Conservation (phyloP, 768 basidiomycete genomes). For the Favolaschia claudopus region DNA sequence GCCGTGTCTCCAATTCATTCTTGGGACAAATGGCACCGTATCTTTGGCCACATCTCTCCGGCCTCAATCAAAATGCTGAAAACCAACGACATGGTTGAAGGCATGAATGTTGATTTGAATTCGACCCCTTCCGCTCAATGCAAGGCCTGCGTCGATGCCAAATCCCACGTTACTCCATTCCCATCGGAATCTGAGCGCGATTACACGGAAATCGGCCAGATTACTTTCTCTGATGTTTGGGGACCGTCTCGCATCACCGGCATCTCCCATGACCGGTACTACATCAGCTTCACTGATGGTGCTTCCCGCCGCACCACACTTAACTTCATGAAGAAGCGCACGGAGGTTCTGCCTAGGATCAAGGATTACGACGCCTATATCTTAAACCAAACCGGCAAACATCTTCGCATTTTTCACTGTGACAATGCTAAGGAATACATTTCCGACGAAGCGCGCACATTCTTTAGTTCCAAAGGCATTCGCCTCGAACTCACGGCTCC, state of each 20-base stretch:
- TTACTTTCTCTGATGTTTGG: constrained; percentile 31
- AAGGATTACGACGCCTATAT: constrained; percentile 8
- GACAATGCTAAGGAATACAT: constrained; percentile 32
- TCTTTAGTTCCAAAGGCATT: constrained; percentile 31
- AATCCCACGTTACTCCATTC: constrained; percentile 28
- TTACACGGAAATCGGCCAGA: constrained; percentile 29
- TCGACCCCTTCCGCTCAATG: constrained; percentile 22
- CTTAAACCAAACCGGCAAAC: background rate
- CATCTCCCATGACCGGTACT: constrained; percentile 17
- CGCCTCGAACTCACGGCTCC: constrained; percentile 30
- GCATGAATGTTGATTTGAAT: constrained; percentile 24
- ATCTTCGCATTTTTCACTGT: constrained; percentile 6
- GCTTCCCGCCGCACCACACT: background rate
- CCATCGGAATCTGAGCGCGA: constrained; percentile 25
- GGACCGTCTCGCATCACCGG: constrained; percentile 23
- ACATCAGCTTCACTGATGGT: constrained; percentile 22
- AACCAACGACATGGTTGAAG: constrained; percentile 27
- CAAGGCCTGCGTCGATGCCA: constrained; percentile 32
- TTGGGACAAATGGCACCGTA: constrained; percentile 14
- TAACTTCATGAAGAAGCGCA: constrained; percentile 10
- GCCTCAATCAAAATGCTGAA: constrained; percentile 25
- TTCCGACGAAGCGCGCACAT: constrained; percentile 6
- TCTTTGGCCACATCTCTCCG: constrained; percentile 31
- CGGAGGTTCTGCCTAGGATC: constrained; percentile 1
- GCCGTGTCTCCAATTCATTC: constrained; percentile 11